These are phyloP conservation scores for Colletotrichum liriopes DNA, from an alignment of 2,329 filamentous ascomycete genomes.

Conservation along the genomic window DNA sequence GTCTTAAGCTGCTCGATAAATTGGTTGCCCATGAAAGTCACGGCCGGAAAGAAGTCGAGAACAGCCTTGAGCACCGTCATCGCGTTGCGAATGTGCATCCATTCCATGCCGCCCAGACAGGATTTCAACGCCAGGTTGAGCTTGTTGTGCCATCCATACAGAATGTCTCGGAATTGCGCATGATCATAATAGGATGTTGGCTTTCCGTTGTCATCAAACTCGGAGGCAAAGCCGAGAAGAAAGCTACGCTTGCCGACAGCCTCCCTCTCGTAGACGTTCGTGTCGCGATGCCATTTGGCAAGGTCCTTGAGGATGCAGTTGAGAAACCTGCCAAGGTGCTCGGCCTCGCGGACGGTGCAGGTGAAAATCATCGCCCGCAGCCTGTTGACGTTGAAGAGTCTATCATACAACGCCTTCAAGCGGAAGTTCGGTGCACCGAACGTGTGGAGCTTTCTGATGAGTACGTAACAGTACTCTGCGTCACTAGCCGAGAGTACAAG, in stretches of 20 bases:
- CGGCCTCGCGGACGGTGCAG: conserved; percentile 90
- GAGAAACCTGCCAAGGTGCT: conserved; percentile 93
- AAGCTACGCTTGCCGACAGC: conserved; percentile 72
- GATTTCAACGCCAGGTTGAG: conserved; percentile 84
- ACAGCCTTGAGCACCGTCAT: conserved; percentile 90
- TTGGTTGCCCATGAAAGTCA: conserved; percentile 87
- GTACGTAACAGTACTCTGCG: conserved; percentile 88
- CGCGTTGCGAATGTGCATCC: conserved; percentile 98
- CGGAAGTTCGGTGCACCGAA: conserved; percentile 89
- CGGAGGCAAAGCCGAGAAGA: conserved; percentile 82
- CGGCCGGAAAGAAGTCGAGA: conserved; percentile 86
- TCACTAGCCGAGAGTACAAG: conserved; percentile 88
- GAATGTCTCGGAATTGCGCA: conserved; percentile 86
- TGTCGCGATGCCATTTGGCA: conserved; percentile 80
- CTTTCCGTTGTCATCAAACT: conserved; percentile 79
- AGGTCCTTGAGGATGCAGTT: conserved; percentile 87
- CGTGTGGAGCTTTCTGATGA: conserved; percentile 90
- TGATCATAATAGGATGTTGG: conserved; percentile 83
- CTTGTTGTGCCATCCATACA: conserved; percentile 93
- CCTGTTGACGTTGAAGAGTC: conserved; percentile 87
- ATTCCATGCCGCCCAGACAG: conserved; percentile 87
- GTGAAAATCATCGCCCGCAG: conserved; percentile 88
- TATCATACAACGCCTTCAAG: conserved; percentile 86
- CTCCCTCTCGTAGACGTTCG: conserved; percentile 81
- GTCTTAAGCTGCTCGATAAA: conserved; percentile 75